phyloP scores from a whole-genome alignment of 2,329 filamentous ascomycete genomes.

The Cytospora chrysosperma region DNA sequence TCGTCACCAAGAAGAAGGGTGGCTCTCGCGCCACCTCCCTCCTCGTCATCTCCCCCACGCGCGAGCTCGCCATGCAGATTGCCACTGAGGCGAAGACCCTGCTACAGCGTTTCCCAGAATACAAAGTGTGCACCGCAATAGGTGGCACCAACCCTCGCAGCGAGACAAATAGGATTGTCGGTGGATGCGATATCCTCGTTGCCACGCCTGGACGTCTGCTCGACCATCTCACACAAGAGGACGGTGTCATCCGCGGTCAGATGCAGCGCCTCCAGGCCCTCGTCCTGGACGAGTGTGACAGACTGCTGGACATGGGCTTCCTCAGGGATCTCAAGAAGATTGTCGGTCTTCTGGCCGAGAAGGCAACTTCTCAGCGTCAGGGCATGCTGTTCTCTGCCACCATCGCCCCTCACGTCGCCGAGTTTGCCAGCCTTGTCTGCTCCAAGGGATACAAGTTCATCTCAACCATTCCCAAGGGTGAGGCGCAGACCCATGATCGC shows the following conservation, averaged over 20 bases:
- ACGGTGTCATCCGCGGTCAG: constrained; percentile 64
- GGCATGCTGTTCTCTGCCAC: constrained; percentile 87
- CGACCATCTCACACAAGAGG: constrained; percentile 75
- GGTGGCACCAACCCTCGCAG: constrained; percentile 74
- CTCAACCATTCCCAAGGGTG: constrained; percentile 73
- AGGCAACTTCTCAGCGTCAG: constrained; percentile 57
- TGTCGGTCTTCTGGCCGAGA: constrained; percentile 65
- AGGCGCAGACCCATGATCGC: constrained; percentile 71
- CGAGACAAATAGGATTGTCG: constrained; percentile 68
- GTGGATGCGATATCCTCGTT: constrained; percentile 76
- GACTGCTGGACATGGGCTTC: constrained; percentile 88
- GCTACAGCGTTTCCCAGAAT: constrained; percentile 69
- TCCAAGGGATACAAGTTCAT: constrained; percentile 75
- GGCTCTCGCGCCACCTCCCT: constrained; percentile 48
- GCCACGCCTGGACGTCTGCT: constrained; percentile 77
- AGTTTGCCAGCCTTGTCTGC: constrained; percentile 68
- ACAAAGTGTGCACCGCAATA: constrained; percentile 75
- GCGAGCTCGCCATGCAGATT: constrained; percentile 70
- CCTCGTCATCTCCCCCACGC: constrained; percentile 68
- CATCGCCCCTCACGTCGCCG: constrained; percentile 74
- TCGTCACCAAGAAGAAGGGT: constrained; percentile 47
- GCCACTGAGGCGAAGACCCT: constrained; percentile 69
- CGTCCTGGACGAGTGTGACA: constrained; percentile 90
- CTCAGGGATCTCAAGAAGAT: constrained; percentile 77
- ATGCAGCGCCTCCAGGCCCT: constrained; percentile 71